A percentile compares a stretch with the other conserved stretches of the same genome.
Conservation (phyloP, 768 basidiomycete species). For the Pulveroboletus sp. region DNA sequence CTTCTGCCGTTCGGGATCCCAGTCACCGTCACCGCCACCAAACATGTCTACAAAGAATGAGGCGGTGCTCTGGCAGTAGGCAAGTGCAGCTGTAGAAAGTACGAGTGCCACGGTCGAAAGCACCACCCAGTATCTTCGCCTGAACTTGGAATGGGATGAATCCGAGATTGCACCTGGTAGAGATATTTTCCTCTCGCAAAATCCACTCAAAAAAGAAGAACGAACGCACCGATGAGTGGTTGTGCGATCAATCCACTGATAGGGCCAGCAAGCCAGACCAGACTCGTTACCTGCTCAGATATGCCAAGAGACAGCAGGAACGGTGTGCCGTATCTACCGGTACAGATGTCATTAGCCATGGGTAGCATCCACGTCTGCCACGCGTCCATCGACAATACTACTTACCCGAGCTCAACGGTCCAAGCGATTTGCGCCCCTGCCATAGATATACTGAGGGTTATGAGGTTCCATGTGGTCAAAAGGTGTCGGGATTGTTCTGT, state of each 20-base stretch:
- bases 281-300: constrained; percentile 85
- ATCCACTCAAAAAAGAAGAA: neutral
- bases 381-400: constrained; percentile 27
- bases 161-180: constrained; percentile 88
- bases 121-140: constrained; percentile 91
- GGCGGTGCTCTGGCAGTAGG: constrained; percentile 78
- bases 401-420: constrained; percentile 93
- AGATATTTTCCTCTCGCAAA: constrained; percentile 4
- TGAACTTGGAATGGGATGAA: constrained; percentile 85
- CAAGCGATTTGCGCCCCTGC: constrained; percentile 93
- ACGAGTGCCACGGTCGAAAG: constrained; percentile 81
- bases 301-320: constrained; percentile 80
- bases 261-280: constrained; percentile 95
- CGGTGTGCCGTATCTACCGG: constrained; percentile 86
- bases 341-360: constrained; percentile 4
- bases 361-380: neutral
- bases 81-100: constrained; percentile 73
- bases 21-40: constrained; percentile 75
- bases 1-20: constrained; percentile 73
- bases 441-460: constrained; percentile 88
- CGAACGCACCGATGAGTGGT: constrained; percentile 83
- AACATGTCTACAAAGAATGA: constrained; percentile 73
- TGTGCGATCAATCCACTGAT: constrained; percentile 95
- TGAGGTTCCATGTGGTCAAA: constrained; percentile 62
- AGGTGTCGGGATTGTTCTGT: constrained; percentile 27